phyloP scores from a whole-genome alignment of 2,329 filamentous ascomycete species.

The Trematosphaeria pertusa region DNA sequence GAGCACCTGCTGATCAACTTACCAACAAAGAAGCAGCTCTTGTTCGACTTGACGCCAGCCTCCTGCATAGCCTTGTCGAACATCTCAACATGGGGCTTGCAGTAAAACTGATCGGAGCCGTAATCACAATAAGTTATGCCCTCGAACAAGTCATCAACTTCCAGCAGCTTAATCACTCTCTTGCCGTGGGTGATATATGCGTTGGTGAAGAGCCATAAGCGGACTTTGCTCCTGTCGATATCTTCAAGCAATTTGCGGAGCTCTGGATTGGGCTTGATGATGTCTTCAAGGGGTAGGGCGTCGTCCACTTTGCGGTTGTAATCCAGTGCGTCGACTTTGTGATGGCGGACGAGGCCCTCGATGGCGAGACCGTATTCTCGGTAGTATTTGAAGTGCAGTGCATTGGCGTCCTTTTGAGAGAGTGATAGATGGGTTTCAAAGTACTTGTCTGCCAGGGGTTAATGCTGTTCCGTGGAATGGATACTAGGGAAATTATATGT shows the following conservation, averaged over 20 bases:
- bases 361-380: conserved; percentile 96
- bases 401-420: conserved; percentile 76
- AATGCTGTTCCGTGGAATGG: no score
- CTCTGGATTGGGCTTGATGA: conserved; percentile 79
- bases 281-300: conserved; percentile 82
- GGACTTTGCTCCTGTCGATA: conserved; percentile 83
- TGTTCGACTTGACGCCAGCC: conserved; percentile 70
- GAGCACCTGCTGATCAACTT: conserved; percentile 45
- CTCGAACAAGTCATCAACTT: conserved; percentile 88
- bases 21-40: conserved; percentile 94
- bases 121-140: conserved; percentile 97
- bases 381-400: conserved; percentile 92
- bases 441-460: conserved; percentile 58
- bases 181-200: conserved; percentile 89
- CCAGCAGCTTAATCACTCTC: conserved; percentile 80
- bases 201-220: conserved; percentile 94
- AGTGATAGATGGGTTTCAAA: conserved; percentile 75
- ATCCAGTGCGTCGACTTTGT: conserved; percentile 92
- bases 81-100: conserved; percentile 86
- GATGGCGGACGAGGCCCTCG: conserved; percentile 89
- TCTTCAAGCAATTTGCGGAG: conserved; percentile 79
- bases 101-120: conserved; percentile 72
- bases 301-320: conserved; percentile 97
- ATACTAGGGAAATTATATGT: no score
- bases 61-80: conserved; percentile 89